Percentiles rank a stretch among this genome's conserved stretches.
phyloP scores from a whole-genome alignment of 306 rosid species.

The Canavalia gladiata region DNA sequence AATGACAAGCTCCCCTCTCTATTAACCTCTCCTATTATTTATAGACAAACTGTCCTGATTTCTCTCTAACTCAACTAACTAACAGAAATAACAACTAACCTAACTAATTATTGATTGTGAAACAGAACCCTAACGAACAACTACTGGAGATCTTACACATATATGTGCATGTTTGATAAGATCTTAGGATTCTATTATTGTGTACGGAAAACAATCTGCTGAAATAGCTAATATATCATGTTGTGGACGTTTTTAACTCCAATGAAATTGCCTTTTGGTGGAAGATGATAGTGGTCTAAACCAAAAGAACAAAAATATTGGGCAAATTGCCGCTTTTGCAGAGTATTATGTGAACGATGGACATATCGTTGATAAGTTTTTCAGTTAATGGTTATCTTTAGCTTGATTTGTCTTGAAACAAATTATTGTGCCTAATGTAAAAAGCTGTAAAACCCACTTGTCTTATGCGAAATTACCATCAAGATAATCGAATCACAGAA shows the following conservation, averaged over 20 bases:
- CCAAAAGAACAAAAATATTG: not conserved
- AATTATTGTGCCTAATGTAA: not conserved
- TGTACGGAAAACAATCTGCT: not conserved
- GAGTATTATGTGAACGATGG: slow-evolving; percentile 24
- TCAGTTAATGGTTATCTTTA: slow-evolving; percentile 24
- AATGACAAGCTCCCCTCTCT: too few relatives aligned
- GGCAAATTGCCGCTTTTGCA: slow-evolving; percentile 29
- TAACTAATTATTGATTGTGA: too few relatives aligned
- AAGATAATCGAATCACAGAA: slow-evolving; percentile 5
- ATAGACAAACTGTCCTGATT: too few relatives aligned
- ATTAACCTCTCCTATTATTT: too few relatives aligned
- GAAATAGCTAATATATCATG: not conserved
- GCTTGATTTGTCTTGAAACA: slow-evolving; percentile 4
- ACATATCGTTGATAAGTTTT: slow-evolving; percentile 17
- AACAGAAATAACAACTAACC: too few relatives aligned
- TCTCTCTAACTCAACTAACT: too few relatives aligned
- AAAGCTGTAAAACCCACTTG: not conserved
- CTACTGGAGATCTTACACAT: too few relatives aligned
- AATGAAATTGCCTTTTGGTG: not conserved
- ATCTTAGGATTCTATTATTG: too few relatives aligned
- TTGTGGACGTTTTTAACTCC: not conserved
- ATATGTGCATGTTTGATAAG: too few relatives aligned
- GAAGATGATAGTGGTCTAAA: not conserved
- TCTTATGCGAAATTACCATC: not conserved
- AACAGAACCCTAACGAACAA: too few relatives aligned